A percentile compares a stretch with the other conserved stretches of the same genome.
These are phyloP conservation scores for Phytophthora parvispora DNA, from an alignment of 352 stramenopile species.

Conservation along the genomic window DNA sequence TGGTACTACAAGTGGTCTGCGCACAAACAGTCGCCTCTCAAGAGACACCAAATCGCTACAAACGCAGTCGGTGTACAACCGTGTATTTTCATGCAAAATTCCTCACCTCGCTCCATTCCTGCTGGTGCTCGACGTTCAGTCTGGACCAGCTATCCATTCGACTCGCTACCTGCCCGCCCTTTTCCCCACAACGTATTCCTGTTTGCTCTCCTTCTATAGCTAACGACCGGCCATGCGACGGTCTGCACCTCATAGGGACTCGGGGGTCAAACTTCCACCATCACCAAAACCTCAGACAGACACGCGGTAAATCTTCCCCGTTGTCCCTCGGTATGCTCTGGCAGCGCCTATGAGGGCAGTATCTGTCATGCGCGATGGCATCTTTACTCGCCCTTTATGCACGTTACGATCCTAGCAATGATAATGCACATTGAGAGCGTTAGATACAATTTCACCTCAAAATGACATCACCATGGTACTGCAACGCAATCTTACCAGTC, in stretches of 20 bases:
- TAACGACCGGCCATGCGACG: conserved; percentile 15
- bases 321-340: conserved; percentile 4
- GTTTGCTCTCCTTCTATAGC: conserved; percentile 34
- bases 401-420: conserved; percentile 84
- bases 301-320: neutral
- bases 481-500: conserved; percentile 91
- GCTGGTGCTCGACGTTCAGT: neutral
- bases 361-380: conserved; percentile 5
- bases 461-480: neutral
- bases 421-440: no score
- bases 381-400: conserved; percentile 90
- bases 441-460: conserved; percentile 8
- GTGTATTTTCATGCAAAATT: conserved; percentile 37
- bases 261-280: neutral
- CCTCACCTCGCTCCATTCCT: conserved; percentile 14
- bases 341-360: conserved; percentile 1
- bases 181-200: neutral
- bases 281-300: neutral
- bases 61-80: conserved; percentile 18
- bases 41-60: conserved; percentile 24
- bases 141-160: conserved; percentile 13
- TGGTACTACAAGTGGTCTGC: neutral
- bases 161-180: conserved; percentile 10
- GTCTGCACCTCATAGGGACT: conserved; percentile 11
- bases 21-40: conserved; percentile 30